A percentile compares a stretch with the other conserved stretches of the same genome.
Evolutionary conservation across 163 green algal species (phyloP).

Genomic region (Chloromonas sp.): DNA sequence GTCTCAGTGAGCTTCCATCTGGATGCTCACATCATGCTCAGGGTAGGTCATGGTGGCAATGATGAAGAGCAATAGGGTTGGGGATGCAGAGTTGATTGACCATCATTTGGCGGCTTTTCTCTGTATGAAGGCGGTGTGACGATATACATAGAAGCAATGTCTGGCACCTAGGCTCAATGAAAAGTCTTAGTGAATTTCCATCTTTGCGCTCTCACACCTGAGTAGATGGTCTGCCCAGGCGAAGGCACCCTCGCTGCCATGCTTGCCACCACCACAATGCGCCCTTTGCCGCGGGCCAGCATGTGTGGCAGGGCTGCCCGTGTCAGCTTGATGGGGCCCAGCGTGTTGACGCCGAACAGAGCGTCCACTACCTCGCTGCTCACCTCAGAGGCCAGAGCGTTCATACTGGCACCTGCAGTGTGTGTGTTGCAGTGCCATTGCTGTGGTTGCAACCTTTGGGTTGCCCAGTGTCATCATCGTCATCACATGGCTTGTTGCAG

Average conservation of each 20-base stretch:
- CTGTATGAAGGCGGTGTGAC: too few species aligned
- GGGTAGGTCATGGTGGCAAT: too few species aligned
- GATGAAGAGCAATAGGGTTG: too few species aligned
- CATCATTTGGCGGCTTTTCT: too few species aligned
- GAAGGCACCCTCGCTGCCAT: constrained; percentile 71
- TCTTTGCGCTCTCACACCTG: constrained; percentile 14
- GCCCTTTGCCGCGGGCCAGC: constrained; percentile 44
- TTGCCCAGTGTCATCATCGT: not conserved
- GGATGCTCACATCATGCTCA: too few species aligned
- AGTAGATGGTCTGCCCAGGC: constrained; percentile 61
- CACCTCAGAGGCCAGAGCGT: constrained; percentile 63
- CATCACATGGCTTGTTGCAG: too few species aligned
- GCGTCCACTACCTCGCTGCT: constrained; percentile 43
- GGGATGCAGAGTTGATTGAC: too few species aligned
- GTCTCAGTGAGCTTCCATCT: too few species aligned
- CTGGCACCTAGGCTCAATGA: too few species aligned
- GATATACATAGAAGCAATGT: too few species aligned
- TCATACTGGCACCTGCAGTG: constrained; percentile 54
- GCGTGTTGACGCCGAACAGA: constrained; percentile 70
- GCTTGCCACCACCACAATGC: constrained; percentile 62
- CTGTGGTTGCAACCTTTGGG: not conserved
- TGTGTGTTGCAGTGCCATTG: not conserved
- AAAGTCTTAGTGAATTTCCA: too few species aligned
- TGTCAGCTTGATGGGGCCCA: constrained; percentile 70
- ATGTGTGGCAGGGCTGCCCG: constrained; percentile 62